phyloP scores from a whole-genome alignment of 164 flowering plant species.

The Berberis vulgaris region DNA sequence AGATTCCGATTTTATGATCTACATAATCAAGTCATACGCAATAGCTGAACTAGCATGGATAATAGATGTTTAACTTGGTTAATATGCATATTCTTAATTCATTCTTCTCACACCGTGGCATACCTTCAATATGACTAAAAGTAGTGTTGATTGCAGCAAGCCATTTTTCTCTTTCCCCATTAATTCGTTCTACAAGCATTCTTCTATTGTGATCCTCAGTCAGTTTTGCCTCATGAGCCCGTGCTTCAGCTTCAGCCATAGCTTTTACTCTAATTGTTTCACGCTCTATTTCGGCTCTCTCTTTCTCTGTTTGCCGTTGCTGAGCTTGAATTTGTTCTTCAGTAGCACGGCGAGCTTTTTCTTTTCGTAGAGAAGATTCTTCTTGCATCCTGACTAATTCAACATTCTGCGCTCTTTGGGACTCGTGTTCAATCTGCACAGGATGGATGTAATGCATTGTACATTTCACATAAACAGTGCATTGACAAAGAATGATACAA shows the following conservation, averaged over 20 bases:
- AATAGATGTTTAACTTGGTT: too few species aligned
- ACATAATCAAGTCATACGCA: too few species aligned
- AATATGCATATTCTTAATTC: too few species aligned
- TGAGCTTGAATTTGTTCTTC: constrained; percentile 48
- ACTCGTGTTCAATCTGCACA: constrained; percentile 82
- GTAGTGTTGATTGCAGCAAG: constrained; percentile 93
- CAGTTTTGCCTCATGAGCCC: constrained; percentile 89
- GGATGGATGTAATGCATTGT: background rate
- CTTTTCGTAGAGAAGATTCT: constrained; percentile 62
- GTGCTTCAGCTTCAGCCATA: constrained; percentile 88
- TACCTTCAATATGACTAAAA: constrained; percentile 94
- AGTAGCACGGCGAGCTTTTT: constrained; percentile 46
- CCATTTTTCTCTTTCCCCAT: constrained; percentile 95
- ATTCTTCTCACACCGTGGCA: background rate
- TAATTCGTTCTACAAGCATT: constrained; percentile 67
- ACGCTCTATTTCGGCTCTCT: constrained; percentile 78
- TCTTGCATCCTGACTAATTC: constrained; percentile 93
- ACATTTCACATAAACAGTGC: too few species aligned
- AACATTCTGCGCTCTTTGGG: constrained; percentile 68
- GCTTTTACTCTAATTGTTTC: constrained; percentile 85
- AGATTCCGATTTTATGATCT: too few species aligned
- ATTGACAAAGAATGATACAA: too few species aligned
- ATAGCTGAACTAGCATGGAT: too few species aligned
- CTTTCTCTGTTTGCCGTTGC: constrained; percentile 72
- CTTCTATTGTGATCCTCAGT: constrained; percentile 77